Evolutionary conservation across 2,329 filamentous ascomycete species (phyloP).

Genomic region (Monilinia aucupariae): DNA sequence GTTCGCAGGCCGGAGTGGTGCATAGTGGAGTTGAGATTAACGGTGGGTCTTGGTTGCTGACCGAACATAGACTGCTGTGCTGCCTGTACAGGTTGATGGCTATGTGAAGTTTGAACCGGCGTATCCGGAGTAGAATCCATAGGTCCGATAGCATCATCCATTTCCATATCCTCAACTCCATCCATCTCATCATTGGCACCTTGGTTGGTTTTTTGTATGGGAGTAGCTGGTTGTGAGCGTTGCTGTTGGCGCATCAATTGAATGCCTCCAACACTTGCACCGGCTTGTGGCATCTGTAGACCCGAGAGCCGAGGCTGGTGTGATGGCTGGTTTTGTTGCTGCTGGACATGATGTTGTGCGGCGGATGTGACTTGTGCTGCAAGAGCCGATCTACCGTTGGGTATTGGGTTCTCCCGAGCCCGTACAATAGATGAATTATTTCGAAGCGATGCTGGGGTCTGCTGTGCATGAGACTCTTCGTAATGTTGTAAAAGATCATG

Average conservation of each 20-base stretch:
- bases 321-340: constrained; percentile 29
- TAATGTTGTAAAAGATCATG: constrained; percentile 96
- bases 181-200: constrained; percentile 61
- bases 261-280: constrained; percentile 32
- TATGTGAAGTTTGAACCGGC: constrained; percentile 28
- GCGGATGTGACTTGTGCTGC: constrained; percentile 35
- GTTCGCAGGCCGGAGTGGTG: constrained; percentile 75
- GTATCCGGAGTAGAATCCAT: constrained; percentile 57
- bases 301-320: constrained; percentile 26
- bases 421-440: constrained; percentile 37
- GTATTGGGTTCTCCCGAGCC: constrained; percentile 39
- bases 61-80: constrained; percentile 61
- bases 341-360: constrained; percentile 46
- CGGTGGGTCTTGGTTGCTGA: constrained; percentile 60
- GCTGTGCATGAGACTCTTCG: constrained; percentile 84
- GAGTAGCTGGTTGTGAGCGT: constrained; percentile 34
- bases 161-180: constrained; percentile 88
- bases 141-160: constrained; percentile 74
- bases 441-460: constrained; percentile 48
- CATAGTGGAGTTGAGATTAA: constrained; percentile 67
- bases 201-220: constrained; percentile 30
- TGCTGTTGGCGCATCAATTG: constrained; percentile 35
- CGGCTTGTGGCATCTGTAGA: constrained; percentile 32
- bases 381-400: constrained; percentile 44
- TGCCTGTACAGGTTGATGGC: constrained; percentile 61